Evolutionary conservation across 768 basidiomycete genomes (phyloP).

Genomic region (Tricholoma flavovirens): DNA sequence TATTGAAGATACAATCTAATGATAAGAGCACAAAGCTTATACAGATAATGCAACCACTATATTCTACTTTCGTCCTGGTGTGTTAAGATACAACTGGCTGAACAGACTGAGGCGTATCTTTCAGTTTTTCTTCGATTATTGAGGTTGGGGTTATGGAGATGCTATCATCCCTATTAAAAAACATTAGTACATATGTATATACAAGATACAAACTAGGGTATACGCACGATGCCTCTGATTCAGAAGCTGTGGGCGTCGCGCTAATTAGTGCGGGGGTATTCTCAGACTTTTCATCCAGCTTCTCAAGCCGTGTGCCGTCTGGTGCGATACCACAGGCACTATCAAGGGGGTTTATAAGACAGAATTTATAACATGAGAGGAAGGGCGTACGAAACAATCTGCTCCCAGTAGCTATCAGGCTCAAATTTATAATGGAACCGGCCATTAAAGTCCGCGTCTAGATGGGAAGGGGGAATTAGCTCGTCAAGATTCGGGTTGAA

Average conservation of each 20-base stretch:
- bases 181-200: not conserved
- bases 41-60: not conserved
- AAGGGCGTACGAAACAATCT: constrained; percentile 55
- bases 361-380: not conserved
- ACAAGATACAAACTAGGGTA: not conserved
- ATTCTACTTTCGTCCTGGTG: not conserved
- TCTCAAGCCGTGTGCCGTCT: constrained; percentile 45
- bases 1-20: not conserved
- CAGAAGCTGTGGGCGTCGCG: not conserved
- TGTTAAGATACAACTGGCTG: not conserved
- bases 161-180: not conserved
- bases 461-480: constrained; percentile 66
- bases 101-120: not conserved
- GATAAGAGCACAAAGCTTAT: not conserved
- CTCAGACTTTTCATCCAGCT: constrained; percentile 3
- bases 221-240: not conserved
- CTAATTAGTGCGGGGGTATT: not conserved
- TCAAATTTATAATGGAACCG: constrained; percentile 71
- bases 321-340: constrained; percentile 53
- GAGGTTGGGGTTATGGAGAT: not conserved
- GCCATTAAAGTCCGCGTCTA: constrained; percentile 83
- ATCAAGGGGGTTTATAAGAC: not conserved
- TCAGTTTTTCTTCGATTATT: not conserved
- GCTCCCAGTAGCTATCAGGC: constrained; percentile 70
- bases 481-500: constrained; percentile 82